Base-by-base conservation (phyloP, 2,329 filamentous ascomycete species). In the Clonostachys rosea region DNA sequence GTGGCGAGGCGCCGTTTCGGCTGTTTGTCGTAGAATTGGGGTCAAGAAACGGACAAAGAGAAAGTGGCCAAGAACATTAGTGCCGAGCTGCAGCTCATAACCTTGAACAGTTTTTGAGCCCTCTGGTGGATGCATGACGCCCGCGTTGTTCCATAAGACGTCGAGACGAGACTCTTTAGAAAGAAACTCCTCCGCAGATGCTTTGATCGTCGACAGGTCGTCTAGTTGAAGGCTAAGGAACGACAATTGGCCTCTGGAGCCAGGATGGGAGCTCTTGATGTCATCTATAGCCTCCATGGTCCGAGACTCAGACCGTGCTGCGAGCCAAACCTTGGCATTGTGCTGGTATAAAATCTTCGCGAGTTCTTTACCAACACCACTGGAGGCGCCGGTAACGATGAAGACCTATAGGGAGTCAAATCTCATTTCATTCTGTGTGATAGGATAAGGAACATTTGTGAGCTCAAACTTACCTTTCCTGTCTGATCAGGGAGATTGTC, bases 241-340 rank as follows among this genome's bases (percentile, higher is more conserved):
- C 14, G 59, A 56, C 3, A 76, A 48, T 2, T 55, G 53, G n/a
- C 71, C 70, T 2, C 57, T 61, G 3, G 58, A 69, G 14, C 52
- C 24, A 9, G 44, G 56, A 5, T 67, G 57, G 2, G 54, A 46
- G 4, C 56, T 45, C 35, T 66, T 57, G 50, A 79, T 72, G 12
- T 58, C 50, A 3, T 58, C 52, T 20, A 81, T 73, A 12, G 72
- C 71, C 0, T 56, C 45, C 1, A 59, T 55, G 14, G 65, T 71
- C 49, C 73, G 74, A 3, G 59, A 52, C 17, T 61, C 52, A 2
- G 63, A 69, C 17, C 77, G 71, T 1, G 68, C 70, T 4, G 75
- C 75, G 34, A 80, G 55, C 52, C 80, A 81, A 17, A 82, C 69
- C 4, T 62, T 76, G 14, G 64, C 77, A 46, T 78, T 74, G 14